phyloP scores from a whole-genome alignment of 768 basidiomycete genomes.

The Mrakia frigida region DNA sequence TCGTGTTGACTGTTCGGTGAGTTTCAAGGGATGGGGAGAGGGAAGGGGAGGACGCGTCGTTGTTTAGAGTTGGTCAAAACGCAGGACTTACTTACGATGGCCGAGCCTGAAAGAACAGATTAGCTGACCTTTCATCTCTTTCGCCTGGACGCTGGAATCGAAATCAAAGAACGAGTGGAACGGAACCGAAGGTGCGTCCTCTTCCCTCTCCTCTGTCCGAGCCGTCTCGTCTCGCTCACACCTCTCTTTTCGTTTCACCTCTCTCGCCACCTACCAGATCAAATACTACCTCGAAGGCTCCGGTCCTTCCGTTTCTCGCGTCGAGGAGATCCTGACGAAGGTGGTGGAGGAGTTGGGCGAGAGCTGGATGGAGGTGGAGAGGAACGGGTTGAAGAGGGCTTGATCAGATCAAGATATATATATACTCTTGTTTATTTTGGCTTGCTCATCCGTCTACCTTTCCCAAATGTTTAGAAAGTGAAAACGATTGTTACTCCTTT shows the following conservation, averaged over 20 bases:
- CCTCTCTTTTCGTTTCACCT: neutral
- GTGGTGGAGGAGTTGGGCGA: conserved; percentile 60
- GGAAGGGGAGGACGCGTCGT: neutral
- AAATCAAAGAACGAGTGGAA: conserved; percentile 87
- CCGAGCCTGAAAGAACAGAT: no score
- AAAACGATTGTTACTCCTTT: no score
- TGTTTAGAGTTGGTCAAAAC: neutral
- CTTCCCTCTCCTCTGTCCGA: neutral
- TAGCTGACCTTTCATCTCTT: neutral
- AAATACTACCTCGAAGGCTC: conserved; percentile 84
- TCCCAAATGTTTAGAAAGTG: no score
- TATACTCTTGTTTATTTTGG: no score
- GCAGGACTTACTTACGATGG: no score
- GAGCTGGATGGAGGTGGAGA: conserved; percentile 64
- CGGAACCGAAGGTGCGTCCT: conserved; percentile 69
- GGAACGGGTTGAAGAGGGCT: conserved; percentile 44
- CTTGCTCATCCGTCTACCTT: no score
- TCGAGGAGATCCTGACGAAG: conserved; percentile 52
- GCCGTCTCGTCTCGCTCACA: neutral
- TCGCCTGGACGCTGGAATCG: no score
- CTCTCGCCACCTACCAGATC: conserved; percentile 48
- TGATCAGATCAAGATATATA: no score
- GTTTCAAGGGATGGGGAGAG: conserved; percentile 33
- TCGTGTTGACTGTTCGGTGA: conserved; percentile 68
- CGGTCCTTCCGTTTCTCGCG: conserved; percentile 52